phyloP scores from a whole-genome alignment of 2,329 filamentous ascomycete species.

The Penicillium sp. region DNA sequence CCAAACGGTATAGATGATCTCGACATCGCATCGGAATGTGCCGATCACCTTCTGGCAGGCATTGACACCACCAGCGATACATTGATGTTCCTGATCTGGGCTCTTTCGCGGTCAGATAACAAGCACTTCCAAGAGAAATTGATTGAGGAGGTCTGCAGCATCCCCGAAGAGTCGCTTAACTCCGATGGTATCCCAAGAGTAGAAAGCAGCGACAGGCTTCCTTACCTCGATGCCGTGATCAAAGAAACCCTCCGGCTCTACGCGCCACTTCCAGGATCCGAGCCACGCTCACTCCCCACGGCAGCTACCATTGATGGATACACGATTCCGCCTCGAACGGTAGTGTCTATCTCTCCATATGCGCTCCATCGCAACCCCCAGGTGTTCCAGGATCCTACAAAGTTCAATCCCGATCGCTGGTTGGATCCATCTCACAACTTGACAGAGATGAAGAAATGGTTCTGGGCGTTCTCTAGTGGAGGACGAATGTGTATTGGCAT shows the following conservation, averaged over 20 bases:
- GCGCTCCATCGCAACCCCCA: conserved; percentile 35
- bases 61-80: conserved; percentile 57
- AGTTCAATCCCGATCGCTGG: conserved; percentile 38
- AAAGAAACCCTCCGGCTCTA: conserved; percentile 53
- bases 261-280: conserved; percentile 50
- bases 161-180: conserved; percentile 26
- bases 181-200: conserved; percentile 37
- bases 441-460: conserved; percentile 36
- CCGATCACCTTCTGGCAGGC: conserved; percentile 55
- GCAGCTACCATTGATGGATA: conserved; percentile 39
- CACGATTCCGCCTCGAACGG: conserved; percentile 31
- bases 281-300: conserved; percentile 42
- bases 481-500: conserved; percentile 45
- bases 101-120: conserved; percentile 49
- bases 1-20: not conserved
- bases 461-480: conserved; percentile 43
- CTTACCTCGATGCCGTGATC: conserved; percentile 51
- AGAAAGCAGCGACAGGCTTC: conserved; percentile 34
- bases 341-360: conserved; percentile 36
- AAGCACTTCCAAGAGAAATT: conserved; percentile 47
- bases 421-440: conserved; percentile 16
- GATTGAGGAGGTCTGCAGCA: conserved; percentile 40
- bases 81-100: conserved; percentile 53
- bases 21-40: conserved; percentile 52
- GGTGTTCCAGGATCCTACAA: conserved; percentile 29